Evolutionary conservation across 345 rosid species (phyloP).

Genomic region (Ailanthus altissimus): DNA sequence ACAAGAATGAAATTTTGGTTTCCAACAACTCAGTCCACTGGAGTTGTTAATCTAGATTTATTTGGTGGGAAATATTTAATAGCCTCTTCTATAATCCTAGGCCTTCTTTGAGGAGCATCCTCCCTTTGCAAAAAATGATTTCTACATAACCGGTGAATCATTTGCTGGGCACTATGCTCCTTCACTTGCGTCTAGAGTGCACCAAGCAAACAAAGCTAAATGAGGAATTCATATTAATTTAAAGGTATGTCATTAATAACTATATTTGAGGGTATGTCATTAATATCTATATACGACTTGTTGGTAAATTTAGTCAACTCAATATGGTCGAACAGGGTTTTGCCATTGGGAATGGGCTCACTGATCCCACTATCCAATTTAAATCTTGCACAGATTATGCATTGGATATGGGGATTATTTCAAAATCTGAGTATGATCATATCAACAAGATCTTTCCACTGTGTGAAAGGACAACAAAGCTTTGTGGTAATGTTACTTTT

Average conservation of each 20-base stretch:
- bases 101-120: slow-evolving; percentile 96
- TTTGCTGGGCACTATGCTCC: slow-evolving; percentile 99
- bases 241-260: slow-evolving; percentile 53
- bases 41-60: background rate
- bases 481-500: slow-evolving; percentile 69
- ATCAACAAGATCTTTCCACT: slow-evolving; percentile 79
- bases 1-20: background rate
- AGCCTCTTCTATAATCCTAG: slow-evolving; percentile 36
- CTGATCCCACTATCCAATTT: slow-evolving; percentile 87
- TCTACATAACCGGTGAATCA: slow-evolving; percentile 95
- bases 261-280: too few species aligned
- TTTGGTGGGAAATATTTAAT: background rate
- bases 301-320: background rate
- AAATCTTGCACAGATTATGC: slow-evolving; percentile 95
- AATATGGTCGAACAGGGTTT: slow-evolving; percentile 65
- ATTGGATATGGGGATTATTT: slow-evolving; percentile 76
- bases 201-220: slow-evolving; percentile 87
- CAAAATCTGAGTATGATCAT: slow-evolving; percentile 51
- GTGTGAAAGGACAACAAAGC: slow-evolving; percentile 80
- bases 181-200: slow-evolving; percentile 90
- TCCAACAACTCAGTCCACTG: background rate
- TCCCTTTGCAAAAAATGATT: slow-evolving; percentile 66
- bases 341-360: slow-evolving; percentile 97
- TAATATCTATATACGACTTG: background rate
- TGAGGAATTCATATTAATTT: slow-evolving; percentile 85